A percentile compares a stretch with the other conserved stretches of the same genome.
These are phyloP conservation scores for Hypoxylon sp. DNA, from an alignment of 2,329 filamentous ascomycete genomes.

Conservation along the genomic window DNA sequence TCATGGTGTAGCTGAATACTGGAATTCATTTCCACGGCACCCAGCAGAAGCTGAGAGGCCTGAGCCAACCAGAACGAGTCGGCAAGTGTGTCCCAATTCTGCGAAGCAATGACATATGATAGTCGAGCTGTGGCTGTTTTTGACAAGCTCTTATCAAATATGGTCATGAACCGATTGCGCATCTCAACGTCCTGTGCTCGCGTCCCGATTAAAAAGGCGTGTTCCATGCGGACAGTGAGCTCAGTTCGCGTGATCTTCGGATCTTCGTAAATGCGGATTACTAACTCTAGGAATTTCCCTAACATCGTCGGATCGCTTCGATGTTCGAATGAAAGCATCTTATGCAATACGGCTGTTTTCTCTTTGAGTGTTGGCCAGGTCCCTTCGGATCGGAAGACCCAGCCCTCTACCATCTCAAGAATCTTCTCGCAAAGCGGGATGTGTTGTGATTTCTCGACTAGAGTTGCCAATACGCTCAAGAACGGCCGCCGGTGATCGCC, in stretches of 20 bases:
- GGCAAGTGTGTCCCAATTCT: conserved; percentile 96
- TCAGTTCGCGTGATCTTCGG: conserved; percentile 95
- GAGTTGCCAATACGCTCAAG: conserved; percentile 91
- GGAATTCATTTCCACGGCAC: conserved; percentile 89
- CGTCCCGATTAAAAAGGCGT: conserved; percentile 96
- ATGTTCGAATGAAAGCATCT: conserved; percentile 97
- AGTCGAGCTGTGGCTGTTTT: conserved; percentile 90
- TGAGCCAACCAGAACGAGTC: conserved; percentile 98
- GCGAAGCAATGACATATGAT: conserved; percentile 88
- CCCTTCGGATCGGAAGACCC: conserved; percentile 96
- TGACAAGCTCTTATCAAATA: conserved; percentile 96
- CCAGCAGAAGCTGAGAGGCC: conserved; percentile 91
- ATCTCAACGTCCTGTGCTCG: conserved; percentile 94
- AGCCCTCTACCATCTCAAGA: conserved; percentile 90
- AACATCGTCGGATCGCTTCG: conserved; percentile 86
- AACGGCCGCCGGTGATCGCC: conserved; percentile 94
- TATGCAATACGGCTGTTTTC: conserved; percentile 98
- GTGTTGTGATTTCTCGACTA: conserved; percentile 95
- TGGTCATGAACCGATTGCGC: conserved; percentile 95
- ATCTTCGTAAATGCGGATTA: conserved; percentile 98
- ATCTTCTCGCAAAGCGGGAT: conserved; percentile 92
- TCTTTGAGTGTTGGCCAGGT: conserved; percentile 98
- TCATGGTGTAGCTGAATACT: conserved; percentile 83
- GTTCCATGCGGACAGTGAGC: conserved; percentile 95
- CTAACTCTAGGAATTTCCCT: conserved; percentile 93